Evolutionary conservation across 202 grass and related monocot species (phyloP).

Genomic region (Cymbopogon flexuosus): DNA sequence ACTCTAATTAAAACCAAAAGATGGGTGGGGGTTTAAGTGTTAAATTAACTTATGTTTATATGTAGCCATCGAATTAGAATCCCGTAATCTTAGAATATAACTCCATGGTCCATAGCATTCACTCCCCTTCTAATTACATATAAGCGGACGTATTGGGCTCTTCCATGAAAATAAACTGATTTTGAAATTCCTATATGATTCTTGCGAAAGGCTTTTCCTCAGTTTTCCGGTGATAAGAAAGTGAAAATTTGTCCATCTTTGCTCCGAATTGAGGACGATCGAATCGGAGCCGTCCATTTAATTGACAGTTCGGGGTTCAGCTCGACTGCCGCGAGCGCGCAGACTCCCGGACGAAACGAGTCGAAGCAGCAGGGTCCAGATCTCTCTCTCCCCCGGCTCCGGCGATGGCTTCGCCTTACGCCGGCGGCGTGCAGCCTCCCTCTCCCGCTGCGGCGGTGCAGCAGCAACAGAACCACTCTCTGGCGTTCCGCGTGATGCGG

Average conservation of each 20-base stretch:
- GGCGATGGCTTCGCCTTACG: slow-evolving; percentile 46
- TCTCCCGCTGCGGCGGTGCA: slow-evolving; percentile 13
- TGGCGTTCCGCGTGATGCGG: slow-evolving; percentile 95
- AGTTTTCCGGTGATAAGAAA: neutral
- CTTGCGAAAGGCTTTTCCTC: neutral
- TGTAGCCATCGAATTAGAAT: no score
- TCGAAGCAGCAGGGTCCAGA: slow-evolving; percentile 18
- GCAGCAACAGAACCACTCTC: slow-evolving; percentile 60
- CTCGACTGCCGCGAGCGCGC: slow-evolving; percentile 2
- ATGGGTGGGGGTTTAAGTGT: no score
- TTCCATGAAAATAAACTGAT: neutral
- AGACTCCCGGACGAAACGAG: neutral
- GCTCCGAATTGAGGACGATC: neutral
- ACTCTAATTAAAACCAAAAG: no score
- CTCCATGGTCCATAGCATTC: no score
- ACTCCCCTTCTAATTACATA: no score
- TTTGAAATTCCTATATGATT: neutral
- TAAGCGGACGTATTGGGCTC: no score
- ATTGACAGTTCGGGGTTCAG: neutral
- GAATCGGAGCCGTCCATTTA: slow-evolving; percentile 5
- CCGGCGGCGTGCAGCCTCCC: slow-evolving; percentile 38
- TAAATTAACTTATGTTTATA: no score
- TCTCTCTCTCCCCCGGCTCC: slow-evolving; percentile 26
- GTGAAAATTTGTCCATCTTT: neutral
- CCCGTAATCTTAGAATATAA: no score